Evolutionary conservation across 2,329 filamentous ascomycete species (phyloP).

Genomic region (Arthrocladium fulminans): DNA sequence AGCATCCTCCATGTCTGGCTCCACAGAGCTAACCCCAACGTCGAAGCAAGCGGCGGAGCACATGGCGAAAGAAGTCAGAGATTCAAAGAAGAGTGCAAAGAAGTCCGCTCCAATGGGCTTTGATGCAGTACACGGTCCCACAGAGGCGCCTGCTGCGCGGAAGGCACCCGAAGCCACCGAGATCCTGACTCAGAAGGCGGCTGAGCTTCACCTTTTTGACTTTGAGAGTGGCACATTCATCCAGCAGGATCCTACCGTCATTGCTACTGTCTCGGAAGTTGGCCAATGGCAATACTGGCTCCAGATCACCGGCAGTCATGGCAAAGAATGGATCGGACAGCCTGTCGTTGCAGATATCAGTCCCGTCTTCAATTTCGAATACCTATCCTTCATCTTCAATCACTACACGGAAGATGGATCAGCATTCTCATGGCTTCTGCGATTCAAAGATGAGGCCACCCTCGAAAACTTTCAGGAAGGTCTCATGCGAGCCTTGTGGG

Average conservation of each 20-base stretch:
- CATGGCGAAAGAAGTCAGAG: slow-evolving; percentile 39
- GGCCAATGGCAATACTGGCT: slow-evolving; percentile 95
- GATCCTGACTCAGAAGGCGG: slow-evolving; percentile 63
- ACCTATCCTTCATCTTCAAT: slow-evolving; percentile 98
- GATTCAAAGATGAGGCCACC: slow-evolving; percentile 74
- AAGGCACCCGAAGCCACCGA: slow-evolving; percentile 60
- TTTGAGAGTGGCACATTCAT: slow-evolving; percentile 80
- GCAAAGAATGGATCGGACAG: slow-evolving; percentile 79
- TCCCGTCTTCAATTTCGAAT: slow-evolving; percentile 98
- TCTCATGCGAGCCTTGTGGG: slow-evolving; percentile 92
- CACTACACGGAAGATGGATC: slow-evolving; percentile 82
- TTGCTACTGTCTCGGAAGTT: slow-evolving; percentile 72
- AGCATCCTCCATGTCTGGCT: slow-evolving; percentile 49
- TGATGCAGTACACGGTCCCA: slow-evolving; percentile 39
- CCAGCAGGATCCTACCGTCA: slow-evolving; percentile 64
- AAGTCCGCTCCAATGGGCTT: slow-evolving; percentile 27
- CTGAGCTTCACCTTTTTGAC: slow-evolving; percentile 89
- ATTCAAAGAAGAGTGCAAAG: slow-evolving; percentile 33
- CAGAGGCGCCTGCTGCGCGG: slow-evolving; percentile 52
- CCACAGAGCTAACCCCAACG: slow-evolving; percentile 30
- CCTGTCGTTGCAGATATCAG: slow-evolving; percentile 84
- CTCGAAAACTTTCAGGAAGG: slow-evolving; percentile 87
- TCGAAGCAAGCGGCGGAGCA: slow-evolving; percentile 34
- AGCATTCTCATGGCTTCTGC: slow-evolving; percentile 89
- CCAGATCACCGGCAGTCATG: slow-evolving; percentile 62